Evolutionary conservation across 2,329 filamentous ascomycete genomes (phyloP), one percentile per base, ranked within the genome.

Genomic region (Hypoxylon sp.): DNA sequence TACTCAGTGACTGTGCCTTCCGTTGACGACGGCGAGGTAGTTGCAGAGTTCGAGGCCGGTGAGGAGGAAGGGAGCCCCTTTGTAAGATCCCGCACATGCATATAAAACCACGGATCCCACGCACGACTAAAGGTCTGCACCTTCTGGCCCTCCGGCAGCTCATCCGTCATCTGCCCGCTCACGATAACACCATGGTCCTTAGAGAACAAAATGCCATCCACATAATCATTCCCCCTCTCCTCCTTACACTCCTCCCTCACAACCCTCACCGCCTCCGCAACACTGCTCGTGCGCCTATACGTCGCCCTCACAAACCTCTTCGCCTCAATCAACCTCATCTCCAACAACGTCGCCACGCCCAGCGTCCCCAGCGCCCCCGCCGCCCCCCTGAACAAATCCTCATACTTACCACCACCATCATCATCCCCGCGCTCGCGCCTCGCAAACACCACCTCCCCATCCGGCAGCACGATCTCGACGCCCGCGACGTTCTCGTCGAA

Each of bases 81-180:
- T 13, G 81, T 85, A 65, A 76, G 76, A 41, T 86, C 81, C 73
- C 86, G 80, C 17, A 87, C 91, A 75, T 93, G 91, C 65, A 94
- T 82, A 76, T 93, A 94, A 78, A 89, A 93, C 92, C 92, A 94
- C 1, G 91, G 90, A 74, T 94, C 91, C 72, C 82, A 82, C 3
- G 89, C 83, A 30, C 84, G 80, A 74, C 82, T 86, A 50, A 89
- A 79, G 1, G 77, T 78, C 63, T 70, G 74, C 11, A 74, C 60
- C 65, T 52, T 72, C 25, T 69, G 71, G 14, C 71, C 75, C 2
- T 74, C 58, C 4, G 83, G 83, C 23, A 81, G 79, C 5, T 85
- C 82, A 71, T 92, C 83, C 0, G 86, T 88, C 74, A 92, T 79
- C 63, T 82, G 81, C 2, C 91, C 91, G 5, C 87, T 87, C 77